Evolutionary conservation across 2,329 filamentous ascomycete species (phyloP), one percentile per base, ranked within the genome.

Genomic region (Ascochyta viciae-villosae): DNA sequence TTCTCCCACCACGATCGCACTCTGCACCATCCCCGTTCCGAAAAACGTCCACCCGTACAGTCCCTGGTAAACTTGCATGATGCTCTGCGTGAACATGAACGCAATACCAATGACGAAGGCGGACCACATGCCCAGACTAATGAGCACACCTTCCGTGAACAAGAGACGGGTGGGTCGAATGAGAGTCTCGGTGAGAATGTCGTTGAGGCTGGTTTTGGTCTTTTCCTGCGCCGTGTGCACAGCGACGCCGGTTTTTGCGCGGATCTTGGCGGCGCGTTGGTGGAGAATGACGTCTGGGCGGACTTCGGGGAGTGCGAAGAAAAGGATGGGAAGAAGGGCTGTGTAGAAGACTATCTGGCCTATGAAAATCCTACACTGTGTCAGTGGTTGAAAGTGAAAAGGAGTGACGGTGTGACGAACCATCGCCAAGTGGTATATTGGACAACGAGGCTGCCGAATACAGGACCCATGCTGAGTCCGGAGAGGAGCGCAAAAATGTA

Each of bases 61-160:
- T 1, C 50, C 59, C 1, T 63, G 54, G 64, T 78, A 80, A 47
- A 81, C 76, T 60, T 79, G 73, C 10, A 75, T 75, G 38, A 80
- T 76, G 27, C 76, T 80, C 54, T 83, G 81, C 0, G 80, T 82
- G 66, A 81, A 82, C 59, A 82, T 74, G 65, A 80, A 83, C 19
- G 81, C 75, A 2, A 74, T 77, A n/a, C 79, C 78, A 45, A 80
- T 73, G 54, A 75, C 74, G 53, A 82, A 80, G 15, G 78, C 77
- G 7, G 78, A 80, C 80, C 80, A 82, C 16, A 83, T 54, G 1
- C 80, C 81, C 42, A 78, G 76, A 42, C 75, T 75, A 38, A 81
- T 74, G 2, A 83, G 76, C 0, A 84, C 81, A 3, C 77, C 77
- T 67, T 84, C 81, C 1, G 81, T 83, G 60, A 71, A 74, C 4